Evolutionary conservation across 1,284 basidiomycete species (phyloP).

Genomic region (Naganishia liquefaciens): DNA sequence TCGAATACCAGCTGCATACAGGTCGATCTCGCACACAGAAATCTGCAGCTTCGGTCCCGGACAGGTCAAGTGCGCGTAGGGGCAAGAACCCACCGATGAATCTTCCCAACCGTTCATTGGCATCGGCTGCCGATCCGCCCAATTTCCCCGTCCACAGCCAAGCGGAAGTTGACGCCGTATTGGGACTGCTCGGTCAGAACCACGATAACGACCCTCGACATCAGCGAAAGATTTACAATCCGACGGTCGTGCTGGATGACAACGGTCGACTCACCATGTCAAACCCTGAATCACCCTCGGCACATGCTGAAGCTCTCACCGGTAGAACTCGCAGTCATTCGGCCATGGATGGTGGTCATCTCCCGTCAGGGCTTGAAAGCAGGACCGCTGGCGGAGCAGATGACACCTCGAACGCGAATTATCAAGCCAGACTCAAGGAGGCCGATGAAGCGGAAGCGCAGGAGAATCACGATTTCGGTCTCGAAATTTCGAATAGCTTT

Average conservation of each 20-base stretch:
- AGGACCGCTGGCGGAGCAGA: background rate
- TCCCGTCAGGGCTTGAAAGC: background rate
- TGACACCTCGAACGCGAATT: background rate
- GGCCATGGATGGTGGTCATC: background rate
- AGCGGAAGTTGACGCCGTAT: conserved; percentile 19
- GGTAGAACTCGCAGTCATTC: conserved; percentile 16
- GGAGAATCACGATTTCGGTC: conserved; percentile 22
- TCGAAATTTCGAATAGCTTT: conserved; percentile 12
- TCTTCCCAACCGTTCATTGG: conserved; percentile 16
- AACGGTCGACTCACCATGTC: conserved; percentile 14
- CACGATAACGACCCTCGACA: conserved; percentile 8
- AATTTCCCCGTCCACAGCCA: conserved; percentile 20
- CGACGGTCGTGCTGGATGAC: background rate
- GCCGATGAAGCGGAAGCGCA: conserved; percentile 27
- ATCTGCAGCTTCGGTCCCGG: background rate
- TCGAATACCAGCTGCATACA: conserved; percentile 46
- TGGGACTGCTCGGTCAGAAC: conserved; percentile 20
- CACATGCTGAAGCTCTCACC: background rate
- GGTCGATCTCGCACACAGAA: conserved; percentile 16
- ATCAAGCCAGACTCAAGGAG: conserved; percentile 22
- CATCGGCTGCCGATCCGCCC: background rate
- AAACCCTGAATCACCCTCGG: conserved; percentile 2
- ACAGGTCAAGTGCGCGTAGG: conserved; percentile 1
- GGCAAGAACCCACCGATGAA: conserved; percentile 25
- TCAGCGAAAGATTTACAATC: background rate